These are phyloP conservation scores for Verticillium klebahnii DNA, from an alignment of 2,329 filamentous ascomycete species.

Conservation along the genomic window DNA sequence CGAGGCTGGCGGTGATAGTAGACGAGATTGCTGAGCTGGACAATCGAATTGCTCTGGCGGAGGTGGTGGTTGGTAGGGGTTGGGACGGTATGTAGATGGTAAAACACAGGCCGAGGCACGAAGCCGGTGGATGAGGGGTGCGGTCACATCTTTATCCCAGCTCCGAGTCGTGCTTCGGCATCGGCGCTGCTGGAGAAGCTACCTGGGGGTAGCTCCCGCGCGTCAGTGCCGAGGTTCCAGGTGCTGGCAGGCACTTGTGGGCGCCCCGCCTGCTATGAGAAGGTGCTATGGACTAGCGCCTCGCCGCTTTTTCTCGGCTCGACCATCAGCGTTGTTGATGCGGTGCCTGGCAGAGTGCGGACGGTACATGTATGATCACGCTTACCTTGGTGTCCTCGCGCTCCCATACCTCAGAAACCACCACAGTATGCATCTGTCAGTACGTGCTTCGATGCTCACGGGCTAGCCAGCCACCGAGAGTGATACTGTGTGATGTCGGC, in stretches of 20 bases:
- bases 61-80: neutral
- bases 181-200: neutral
- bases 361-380: too few relatives aligned
- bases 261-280: neutral
- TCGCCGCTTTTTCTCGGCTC: neutral
- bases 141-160: neutral
- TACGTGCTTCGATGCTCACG: too few relatives aligned
- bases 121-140: neutral
- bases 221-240: neutral
- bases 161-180: neutral
- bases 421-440: too few relatives aligned
- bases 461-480: too few relatives aligned
- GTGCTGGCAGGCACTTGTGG: neutral
- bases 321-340: too few relatives aligned
- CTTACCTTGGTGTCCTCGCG: too few relatives aligned
- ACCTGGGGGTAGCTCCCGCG: neutral
- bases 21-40: neutral
- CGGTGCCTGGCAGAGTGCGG: too few relatives aligned
- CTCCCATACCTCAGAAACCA: too few relatives aligned
- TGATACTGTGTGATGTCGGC: too few relatives aligned
- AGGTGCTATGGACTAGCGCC: neutral
- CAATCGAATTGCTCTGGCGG: neutral
- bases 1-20: neutral
- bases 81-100: neutral
- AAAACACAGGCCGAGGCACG: neutral